Conservation (phyloP, 352 stramenopile species). For the Saprolegnia diclina region DNA sequence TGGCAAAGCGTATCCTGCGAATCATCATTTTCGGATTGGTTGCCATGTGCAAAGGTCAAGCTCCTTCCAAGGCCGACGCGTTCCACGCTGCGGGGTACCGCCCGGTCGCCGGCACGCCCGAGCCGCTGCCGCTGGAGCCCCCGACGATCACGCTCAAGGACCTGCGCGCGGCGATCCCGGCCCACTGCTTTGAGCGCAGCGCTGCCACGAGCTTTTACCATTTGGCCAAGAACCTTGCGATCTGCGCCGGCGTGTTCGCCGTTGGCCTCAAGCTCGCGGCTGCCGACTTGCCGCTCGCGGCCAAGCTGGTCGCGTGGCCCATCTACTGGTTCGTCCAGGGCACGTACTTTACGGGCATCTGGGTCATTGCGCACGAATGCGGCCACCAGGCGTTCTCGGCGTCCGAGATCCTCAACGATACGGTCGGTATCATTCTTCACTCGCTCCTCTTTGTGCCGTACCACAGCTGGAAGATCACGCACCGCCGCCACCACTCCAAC, state of each 20-base stretch:
- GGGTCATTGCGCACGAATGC: constrained; percentile 97
- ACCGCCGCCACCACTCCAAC: constrained; percentile 95
- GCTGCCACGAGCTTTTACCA: constrained; percentile 89
- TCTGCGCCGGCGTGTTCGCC: constrained; percentile 88
- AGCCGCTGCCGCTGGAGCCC: constrained; percentile 71
- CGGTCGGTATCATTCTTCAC: constrained; percentile 94
- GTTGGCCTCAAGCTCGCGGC: constrained; percentile 69
- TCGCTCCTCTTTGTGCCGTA: constrained; percentile 97
- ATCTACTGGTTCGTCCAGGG: constrained; percentile 97
- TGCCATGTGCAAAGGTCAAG: constrained; percentile 19
- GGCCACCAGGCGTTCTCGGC: constrained; percentile 95
- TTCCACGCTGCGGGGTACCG: constrained; percentile 61
- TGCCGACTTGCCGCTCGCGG: constrained; percentile 40
- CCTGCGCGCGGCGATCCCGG: constrained; percentile 86
- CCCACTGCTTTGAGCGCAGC: constrained; percentile 96
- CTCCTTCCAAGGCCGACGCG: constrained; percentile 10
- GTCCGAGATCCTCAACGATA: constrained; percentile 93
- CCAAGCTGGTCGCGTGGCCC: constrained; percentile 77
- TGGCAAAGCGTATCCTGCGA: background rate
- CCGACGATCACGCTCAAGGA: constrained; percentile 86
- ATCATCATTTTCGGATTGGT: constrained; percentile 19
- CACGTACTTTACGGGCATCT: constrained; percentile 95
- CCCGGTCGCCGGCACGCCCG: constrained; percentile 64
- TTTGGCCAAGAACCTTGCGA: constrained; percentile 86
- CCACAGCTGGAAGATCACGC: constrained; percentile 96